A percentile compares a stretch with the other conserved stretches of the same genome.
Conservation (phyloP, 164 flowering plant species). For the Akebia trifoliata region DNA sequence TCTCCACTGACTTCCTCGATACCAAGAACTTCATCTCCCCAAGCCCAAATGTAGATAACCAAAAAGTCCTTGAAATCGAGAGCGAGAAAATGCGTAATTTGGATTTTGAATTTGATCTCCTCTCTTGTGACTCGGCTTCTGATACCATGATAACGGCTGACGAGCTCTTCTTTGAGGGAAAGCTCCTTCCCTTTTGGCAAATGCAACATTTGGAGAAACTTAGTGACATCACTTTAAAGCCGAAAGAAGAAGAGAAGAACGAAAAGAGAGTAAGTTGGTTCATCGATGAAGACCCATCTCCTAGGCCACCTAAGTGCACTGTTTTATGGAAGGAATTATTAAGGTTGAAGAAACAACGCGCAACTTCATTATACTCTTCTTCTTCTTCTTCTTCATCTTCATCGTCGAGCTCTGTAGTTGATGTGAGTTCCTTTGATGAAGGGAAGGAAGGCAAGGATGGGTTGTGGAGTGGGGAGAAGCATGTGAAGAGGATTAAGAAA, state of each 20-base stretch:
- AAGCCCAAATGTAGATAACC: conserved; percentile 24
- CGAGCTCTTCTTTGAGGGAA: conserved; percentile 80
- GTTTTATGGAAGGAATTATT: conserved; percentile 89
- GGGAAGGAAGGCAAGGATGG: conserved; percentile 29
- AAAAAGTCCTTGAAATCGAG: conserved; percentile 15
- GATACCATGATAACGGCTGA: conserved; percentile 64
- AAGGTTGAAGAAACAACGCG: conserved; percentile 65
- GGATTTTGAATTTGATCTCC: conserved; percentile 88
- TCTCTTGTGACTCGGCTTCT: conserved; percentile 33
- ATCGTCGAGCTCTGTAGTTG: too few relatives aligned
- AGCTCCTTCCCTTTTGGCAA: conserved; percentile 77
- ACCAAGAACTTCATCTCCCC: conserved; percentile 56
- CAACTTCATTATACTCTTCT: too few relatives aligned
- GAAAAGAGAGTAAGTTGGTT: conserved; percentile 53
- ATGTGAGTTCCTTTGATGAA: too few relatives aligned
- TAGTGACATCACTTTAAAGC: conserved; percentile 36
- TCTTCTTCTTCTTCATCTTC: too few relatives aligned
- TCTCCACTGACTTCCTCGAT: conserved; percentile 65
- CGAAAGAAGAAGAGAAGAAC: conserved; percentile 28
- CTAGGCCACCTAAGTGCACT: conserved; percentile 92
- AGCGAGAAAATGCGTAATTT: conserved; percentile 20
- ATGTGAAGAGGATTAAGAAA: conserved; percentile 61
- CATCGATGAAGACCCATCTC: conserved; percentile 88
- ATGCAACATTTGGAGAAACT: conserved; percentile 53
- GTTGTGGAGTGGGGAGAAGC: conserved; percentile 37